Evolutionary conservation across 179 eudicot species (phyloP).

Genomic region (Amaranthus tricolor): DNA sequence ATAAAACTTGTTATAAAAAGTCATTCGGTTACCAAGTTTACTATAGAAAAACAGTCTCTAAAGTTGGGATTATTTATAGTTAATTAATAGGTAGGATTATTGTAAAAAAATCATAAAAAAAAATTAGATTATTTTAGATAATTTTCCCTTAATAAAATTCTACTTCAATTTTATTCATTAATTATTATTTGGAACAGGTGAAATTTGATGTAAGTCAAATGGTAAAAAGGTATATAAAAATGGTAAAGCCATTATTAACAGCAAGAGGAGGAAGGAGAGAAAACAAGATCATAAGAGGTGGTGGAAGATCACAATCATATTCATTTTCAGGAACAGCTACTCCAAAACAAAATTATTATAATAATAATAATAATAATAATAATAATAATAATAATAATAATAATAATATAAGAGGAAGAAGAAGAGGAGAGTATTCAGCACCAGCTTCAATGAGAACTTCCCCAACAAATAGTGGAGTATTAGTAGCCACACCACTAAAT

Average conservation of each 20-base stretch:
- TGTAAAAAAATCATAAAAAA: no score
- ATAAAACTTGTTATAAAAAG: no score
- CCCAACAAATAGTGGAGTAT: slow-evolving; percentile 61
- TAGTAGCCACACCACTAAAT: slow-evolving; percentile 30
- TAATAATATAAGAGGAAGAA: slow-evolving; percentile 29
- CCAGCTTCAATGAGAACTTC: slow-evolving; percentile 79
- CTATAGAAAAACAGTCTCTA: no score
- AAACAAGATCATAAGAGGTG: not conserved
- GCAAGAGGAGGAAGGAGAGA: slow-evolving; percentile 21
- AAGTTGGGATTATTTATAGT: no score
- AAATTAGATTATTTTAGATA: no score
- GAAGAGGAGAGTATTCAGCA: slow-evolving; percentile 53
- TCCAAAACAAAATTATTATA: slow-evolving; percentile 12
- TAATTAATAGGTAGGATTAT: no score
- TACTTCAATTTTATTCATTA: no score
- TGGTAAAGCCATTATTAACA: slow-evolving; percentile 50
- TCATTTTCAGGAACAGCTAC: slow-evolving; percentile 56
- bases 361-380: slow-evolving; percentile 9
- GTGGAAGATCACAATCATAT: slow-evolving; percentile 26
- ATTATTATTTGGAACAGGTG: not conserved
- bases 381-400: slow-evolving; percentile 13
- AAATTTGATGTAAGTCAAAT: slow-evolving; percentile 50
- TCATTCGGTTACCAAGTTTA: no score
- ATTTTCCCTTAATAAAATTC: no score
- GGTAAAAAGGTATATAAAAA: slow-evolving; percentile 54